Base-by-base conservation (phyloP, 2,329 filamentous ascomycete genomes). In the Pseudopithomyces maydicus region DNA sequence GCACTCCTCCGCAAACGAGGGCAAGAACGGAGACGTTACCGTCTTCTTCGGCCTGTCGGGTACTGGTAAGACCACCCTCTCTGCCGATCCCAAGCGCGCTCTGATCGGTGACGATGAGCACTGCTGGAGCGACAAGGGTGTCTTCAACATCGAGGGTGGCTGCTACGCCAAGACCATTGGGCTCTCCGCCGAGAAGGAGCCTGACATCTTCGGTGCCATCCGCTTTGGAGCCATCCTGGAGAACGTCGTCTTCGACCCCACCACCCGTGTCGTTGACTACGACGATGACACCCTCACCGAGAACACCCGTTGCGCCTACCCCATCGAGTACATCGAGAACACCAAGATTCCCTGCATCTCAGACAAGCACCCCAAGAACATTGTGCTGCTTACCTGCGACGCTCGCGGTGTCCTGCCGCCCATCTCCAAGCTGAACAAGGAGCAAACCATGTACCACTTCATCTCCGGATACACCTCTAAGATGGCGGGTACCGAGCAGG, bases 361-460 rank as follows among this genome's bases (percentile, higher is more conserved):
- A 44, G 82, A 85, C 65, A 90, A 86, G 79, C 92, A 97, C 84
- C 95, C 95, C 68, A 89, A 85, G 79, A 99, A 99, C 88, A 98
- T 99, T 80, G 91, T 99, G 75, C 90, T 99, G 69, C 88, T 99
- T 70, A 99, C 95, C 62, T 99, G 95, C 82, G 95, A 99, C 73
- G 95, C 95, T 58, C 92, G 95, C 68, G 95, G 95, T 83, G 95
- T 99, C 48, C 88, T 99, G 55, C 95, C 95, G 55, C 95, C 95
- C 47, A 98, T 99, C 81, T 97, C 92, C 72, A 98, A 98, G 85
- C 90, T 99, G 77, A 88, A 90, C 84, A 87, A 90, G 64, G 88
- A 91, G 72, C 95, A 98, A 83, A 97, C 92, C 79, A 98, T 99
- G 94, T 99, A 98, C 89, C 95, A 99, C 86, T 99, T 99, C 88